Evolutionary conservation across 352 stramenopile genomes (phyloP).

Genomic region (Pythium periplocum): DNA sequence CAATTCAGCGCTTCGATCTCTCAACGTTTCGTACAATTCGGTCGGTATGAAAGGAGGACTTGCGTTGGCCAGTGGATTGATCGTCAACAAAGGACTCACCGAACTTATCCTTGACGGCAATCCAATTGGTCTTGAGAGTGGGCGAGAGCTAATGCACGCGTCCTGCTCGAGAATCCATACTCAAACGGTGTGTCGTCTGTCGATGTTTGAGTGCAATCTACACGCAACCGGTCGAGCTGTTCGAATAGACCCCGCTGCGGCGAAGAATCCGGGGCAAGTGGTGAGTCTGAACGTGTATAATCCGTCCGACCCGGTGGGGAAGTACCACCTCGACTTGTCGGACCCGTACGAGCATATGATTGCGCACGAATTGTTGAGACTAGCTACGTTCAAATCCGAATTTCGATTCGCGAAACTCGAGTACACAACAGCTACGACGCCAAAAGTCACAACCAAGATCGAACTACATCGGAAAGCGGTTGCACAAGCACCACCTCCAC

Average conservation of each 20-base stretch:
- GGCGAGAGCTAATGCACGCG: conserved; percentile 47
- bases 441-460: conserved; percentile 18
- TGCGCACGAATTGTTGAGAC: conserved; percentile 52
- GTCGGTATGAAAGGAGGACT: conserved; percentile 48
- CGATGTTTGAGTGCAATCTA: conserved; percentile 50
- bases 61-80: conserved; percentile 45
- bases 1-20: conserved; percentile 33
- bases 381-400: conserved; percentile 44
- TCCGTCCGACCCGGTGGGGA: conserved; percentile 38
- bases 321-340: conserved; percentile 54
- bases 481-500: neutral
- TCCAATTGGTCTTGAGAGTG: conserved; percentile 44
- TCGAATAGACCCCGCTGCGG: neutral
- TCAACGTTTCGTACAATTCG: conserved; percentile 63
- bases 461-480: conserved; percentile 16
- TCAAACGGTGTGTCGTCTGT: conserved; percentile 31
- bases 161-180: conserved; percentile 30
- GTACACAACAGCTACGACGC: conserved; percentile 19
- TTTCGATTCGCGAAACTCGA: conserved; percentile 54
- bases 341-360: conserved; percentile 78
- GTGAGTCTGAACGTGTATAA: conserved; percentile 51
- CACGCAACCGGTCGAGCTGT: conserved; percentile 9
- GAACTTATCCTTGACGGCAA: conserved; percentile 61
- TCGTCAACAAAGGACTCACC: conserved; percentile 38
- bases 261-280: neutral